These are phyloP conservation scores for Ochromonadaceae sp. DNA, from an alignment of 352 stramenopile genomes.

Conservation along the genomic window DNA sequence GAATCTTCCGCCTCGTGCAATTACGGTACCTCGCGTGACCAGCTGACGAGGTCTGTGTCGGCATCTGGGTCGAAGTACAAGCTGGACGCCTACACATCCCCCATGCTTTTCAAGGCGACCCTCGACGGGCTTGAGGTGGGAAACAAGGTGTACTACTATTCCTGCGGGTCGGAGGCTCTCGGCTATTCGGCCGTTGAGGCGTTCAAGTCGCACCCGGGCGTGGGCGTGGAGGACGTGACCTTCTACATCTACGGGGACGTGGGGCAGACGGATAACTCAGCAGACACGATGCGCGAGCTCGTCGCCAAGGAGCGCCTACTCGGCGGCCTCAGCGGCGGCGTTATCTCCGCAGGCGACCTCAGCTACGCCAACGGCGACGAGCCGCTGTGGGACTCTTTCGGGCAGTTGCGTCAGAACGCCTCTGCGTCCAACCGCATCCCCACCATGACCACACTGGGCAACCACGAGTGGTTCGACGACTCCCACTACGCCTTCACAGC, in stretches of 20 bases:
- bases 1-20: neutral
- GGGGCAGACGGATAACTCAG: conserved; percentile 55
- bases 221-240: conserved; percentile 39
- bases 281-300: conserved; percentile 42
- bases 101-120: conserved; percentile 51
- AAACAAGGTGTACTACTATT: conserved; percentile 54
- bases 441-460: conserved; percentile 24
- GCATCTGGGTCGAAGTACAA: conserved; percentile 34
- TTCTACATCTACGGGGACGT: conserved; percentile 56
- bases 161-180: conserved; percentile 38
- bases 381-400: conserved; percentile 54
- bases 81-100: conserved; percentile 55
- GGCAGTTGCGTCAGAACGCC: conserved; percentile 45
- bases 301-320: neutral
- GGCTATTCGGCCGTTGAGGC: conserved; percentile 35
- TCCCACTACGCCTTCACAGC: conserved; percentile 38
- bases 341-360: conserved; percentile 38
- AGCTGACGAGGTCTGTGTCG: neutral
- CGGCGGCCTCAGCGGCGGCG: neutral
- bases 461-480: neutral
- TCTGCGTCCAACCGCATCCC: conserved; percentile 43
- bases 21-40: no score
- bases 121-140: conserved; percentile 39
- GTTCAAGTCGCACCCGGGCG: conserved; percentile 40
- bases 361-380: conserved; percentile 59